These are phyloP conservation scores for Magnolia changhungtana DNA, from an alignment of 164 flowering plant species.

Conservation along the genomic window DNA sequence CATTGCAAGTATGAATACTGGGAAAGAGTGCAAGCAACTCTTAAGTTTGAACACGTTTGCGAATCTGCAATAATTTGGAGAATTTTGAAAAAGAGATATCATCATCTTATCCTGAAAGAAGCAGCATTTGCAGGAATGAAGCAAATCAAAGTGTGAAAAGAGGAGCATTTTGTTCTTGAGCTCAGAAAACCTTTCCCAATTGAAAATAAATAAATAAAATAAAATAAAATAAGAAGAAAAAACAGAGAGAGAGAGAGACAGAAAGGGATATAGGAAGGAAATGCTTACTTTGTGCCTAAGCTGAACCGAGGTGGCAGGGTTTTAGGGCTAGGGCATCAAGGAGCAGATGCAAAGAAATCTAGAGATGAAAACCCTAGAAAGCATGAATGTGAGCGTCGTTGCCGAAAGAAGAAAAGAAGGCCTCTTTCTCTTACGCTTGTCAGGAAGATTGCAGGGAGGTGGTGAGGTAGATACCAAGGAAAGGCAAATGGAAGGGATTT, in stretches of 20 bases:
- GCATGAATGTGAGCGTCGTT: neutral
- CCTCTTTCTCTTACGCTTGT: neutral
- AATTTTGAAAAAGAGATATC: too few species aligned
- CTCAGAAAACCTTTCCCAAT: neutral
- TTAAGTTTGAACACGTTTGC: too few species aligned
- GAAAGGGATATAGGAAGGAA: neutral
- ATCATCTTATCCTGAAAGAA: neutral
- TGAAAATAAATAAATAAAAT: neutral
- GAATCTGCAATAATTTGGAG: too few species aligned
- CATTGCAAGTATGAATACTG: too few species aligned
- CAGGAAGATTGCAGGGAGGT: neutral
- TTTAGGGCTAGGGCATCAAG: slow-evolving; percentile 2
- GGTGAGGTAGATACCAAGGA: neutral
- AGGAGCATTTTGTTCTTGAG: neutral
- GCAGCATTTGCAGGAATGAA: neutral
- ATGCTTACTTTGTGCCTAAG: neutral
- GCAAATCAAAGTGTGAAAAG: neutral
- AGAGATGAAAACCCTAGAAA: slow-evolving; percentile 5
- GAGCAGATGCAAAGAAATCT: slow-evolving; percentile 8
- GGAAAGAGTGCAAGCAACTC: too few species aligned
- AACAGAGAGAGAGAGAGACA: neutral
- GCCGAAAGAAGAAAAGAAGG: neutral
- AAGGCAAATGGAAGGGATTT: neutral
- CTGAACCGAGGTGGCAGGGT: neutral
- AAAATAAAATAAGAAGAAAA: neutral